These are phyloP conservation scores for Lodderomyces jiufengensis DNA, from an alignment of 1,139 yeast genomes.

Conservation along the genomic window DNA sequence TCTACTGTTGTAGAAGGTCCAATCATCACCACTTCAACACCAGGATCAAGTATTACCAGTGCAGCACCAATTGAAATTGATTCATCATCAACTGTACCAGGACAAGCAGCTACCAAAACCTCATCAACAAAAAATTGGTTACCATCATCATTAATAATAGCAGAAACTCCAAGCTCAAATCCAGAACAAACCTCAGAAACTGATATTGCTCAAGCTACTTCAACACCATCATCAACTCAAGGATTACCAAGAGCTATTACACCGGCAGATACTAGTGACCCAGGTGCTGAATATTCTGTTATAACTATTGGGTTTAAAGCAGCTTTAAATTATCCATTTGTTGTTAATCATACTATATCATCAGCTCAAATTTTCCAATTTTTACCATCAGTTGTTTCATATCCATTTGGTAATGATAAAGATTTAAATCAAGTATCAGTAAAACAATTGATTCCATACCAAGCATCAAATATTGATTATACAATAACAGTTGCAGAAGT, in stretches of 20 bases:
- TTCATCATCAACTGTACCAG: constrained; percentile 5
- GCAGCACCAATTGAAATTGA: constrained; percentile 2
- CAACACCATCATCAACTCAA: constrained; percentile 39
- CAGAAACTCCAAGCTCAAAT: constrained; percentile 27
- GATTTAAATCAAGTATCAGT: constrained; percentile 44
- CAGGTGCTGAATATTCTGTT: constrained; percentile 49
- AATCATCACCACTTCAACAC: not conserved
- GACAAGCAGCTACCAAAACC: constrained; percentile 9
- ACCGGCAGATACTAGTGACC: constrained; percentile 43
- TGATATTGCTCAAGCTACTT: constrained; percentile 27
- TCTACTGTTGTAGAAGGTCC: too few relatives aligned
- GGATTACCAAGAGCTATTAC: constrained; percentile 69
- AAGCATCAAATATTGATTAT: constrained; percentile 48
- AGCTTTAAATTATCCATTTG: constrained; percentile 68
- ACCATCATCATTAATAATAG: constrained; percentile 45
- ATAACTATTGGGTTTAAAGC: constrained; percentile 70
- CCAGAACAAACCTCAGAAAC: constrained; percentile 20
- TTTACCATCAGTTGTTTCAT: constrained; percentile 54
- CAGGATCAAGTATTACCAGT: constrained; percentile 6
- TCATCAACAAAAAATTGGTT: constrained; percentile 41
- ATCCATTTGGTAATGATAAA: constrained; percentile 44
- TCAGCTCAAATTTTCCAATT: constrained; percentile 76
- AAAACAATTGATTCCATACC: constrained; percentile 61
- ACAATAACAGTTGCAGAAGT: constrained; percentile 76
- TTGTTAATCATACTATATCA: constrained; percentile 60